These are phyloP conservation scores for Phytopythium kandeliae DNA, from an alignment of 352 stramenopile species.

Conservation along the genomic window DNA sequence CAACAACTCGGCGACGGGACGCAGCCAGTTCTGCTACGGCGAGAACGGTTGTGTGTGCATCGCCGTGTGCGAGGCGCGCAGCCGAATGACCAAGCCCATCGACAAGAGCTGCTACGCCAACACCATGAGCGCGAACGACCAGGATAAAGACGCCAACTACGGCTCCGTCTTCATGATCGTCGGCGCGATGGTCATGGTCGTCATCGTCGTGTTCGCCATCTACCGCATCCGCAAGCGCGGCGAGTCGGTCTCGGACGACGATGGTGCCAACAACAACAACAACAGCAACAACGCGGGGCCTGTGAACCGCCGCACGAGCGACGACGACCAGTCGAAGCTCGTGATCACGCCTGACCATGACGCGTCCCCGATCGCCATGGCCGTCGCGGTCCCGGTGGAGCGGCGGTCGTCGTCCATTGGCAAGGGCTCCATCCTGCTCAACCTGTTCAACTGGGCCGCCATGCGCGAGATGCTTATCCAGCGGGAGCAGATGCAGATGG, in stretches of 20 bases:
- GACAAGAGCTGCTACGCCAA: conserved; percentile 28
- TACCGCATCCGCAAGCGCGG: conserved; percentile 37
- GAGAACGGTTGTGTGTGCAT: conserved; percentile 36
- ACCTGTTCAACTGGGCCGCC: conserved; percentile 53
- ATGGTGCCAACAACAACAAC: background rate
- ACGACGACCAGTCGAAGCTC: conserved; percentile 12
- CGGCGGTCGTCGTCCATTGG: conserved; percentile 3
- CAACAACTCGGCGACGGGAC: conserved; percentile 23
- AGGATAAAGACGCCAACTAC: conserved; percentile 9
- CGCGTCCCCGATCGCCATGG: conserved; percentile 22
- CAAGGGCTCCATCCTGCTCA: conserved; percentile 29
- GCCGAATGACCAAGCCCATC: conserved; percentile 10
- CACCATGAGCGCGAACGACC: conserved; percentile 21
- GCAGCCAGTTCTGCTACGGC: conserved; percentile 29
- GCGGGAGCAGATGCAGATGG: conserved; percentile 38
- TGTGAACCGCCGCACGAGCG: conserved; percentile 11
- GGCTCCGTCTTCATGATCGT: conserved; percentile 29
- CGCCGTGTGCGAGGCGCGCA: conserved; percentile 28
- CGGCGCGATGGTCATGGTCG: conserved; percentile 39
- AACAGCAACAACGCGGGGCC: conserved; percentile 2
- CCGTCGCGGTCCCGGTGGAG: conserved; percentile 19
- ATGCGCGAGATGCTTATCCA: conserved; percentile 44
- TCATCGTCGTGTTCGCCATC: conserved; percentile 41
- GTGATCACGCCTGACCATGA: conserved; percentile 22
- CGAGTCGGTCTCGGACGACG: conserved; percentile 11